A percentile compares a stretch with the other conserved stretches of the same genome.
These are phyloP conservation scores for Tetragonia tetragonoides DNA, from an alignment of 148 eudicot genomes.

Conservation along the genomic window DNA sequence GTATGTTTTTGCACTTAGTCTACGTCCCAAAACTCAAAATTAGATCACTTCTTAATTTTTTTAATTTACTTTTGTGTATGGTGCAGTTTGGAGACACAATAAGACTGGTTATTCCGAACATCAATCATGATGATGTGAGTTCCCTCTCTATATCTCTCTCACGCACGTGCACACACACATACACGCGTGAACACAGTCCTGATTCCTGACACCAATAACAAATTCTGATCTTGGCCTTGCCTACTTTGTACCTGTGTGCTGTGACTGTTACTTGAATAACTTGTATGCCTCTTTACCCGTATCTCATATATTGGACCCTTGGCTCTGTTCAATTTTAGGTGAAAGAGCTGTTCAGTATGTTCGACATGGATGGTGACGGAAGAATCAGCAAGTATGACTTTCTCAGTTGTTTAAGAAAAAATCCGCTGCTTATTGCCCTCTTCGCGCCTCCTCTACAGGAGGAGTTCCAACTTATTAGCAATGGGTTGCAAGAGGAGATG, in stretches of 20 bases:
- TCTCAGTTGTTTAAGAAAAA: conserved; percentile 21
- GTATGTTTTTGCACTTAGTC: conserved; percentile 14
- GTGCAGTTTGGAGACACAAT: conserved; percentile 33
- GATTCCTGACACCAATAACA: background rate
- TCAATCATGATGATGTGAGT: conserved; percentile 27
- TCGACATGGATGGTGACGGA: conserved; percentile 33
- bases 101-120: conserved; percentile 15
- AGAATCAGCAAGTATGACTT: conserved; percentile 29
- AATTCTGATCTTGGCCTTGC: too few relatives aligned
- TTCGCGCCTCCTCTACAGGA: conserved; percentile 27
- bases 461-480: conserved; percentile 21
- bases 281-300: background rate
- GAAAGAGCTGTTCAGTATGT: conserved; percentile 20
- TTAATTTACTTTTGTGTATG: conserved; percentile 1
- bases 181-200: background rate
- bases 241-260: too few relatives aligned
- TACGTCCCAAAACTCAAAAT: background rate
- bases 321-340: conserved; percentile 18
- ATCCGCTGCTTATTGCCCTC: conserved; percentile 33
- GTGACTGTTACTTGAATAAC: background rate
- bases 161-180: background rate
- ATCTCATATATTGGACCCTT: background rate
- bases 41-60: background rate
- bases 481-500: conserved; percentile 25
- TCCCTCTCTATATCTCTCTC: background rate